Evolutionary conservation across 371 early-diverging fungal genomes (phyloP).

Genomic region (Mortierella sp.): DNA sequence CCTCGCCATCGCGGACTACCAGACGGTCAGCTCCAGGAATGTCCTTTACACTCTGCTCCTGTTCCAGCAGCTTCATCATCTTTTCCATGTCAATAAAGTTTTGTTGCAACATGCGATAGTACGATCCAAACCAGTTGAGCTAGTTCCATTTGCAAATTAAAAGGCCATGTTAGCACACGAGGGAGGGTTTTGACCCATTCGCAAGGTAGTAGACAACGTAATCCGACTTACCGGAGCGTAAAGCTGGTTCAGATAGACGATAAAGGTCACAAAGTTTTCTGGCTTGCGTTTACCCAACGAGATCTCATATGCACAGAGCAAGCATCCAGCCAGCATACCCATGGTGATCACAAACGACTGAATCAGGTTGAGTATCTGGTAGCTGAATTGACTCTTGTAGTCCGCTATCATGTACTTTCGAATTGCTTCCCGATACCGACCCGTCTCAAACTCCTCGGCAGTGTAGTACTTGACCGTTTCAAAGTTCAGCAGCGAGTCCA

Average conservation of each 20-base stretch:
- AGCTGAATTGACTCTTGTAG: constrained; percentile 73
- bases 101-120: constrained; percentile 55
- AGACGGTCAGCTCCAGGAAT: constrained; percentile 38
- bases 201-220: too few relatives aligned
- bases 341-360: constrained; percentile 88
- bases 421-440: constrained; percentile 80
- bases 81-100: constrained; percentile 83
- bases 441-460: constrained; percentile 82
- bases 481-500: constrained; percentile 95
- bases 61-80: constrained; percentile 73
- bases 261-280: constrained; percentile 89
- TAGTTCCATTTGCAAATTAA: constrained; percentile 9
- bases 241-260: constrained; percentile 84
- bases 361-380: constrained; percentile 83
- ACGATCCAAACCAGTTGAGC: constrained; percentile 64
- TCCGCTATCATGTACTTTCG: constrained; percentile 85
- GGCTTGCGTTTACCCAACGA: constrained; percentile 73
- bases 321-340: constrained; percentile 81
- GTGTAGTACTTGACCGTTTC: constrained; percentile 96
- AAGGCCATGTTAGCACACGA: too few relatives aligned
- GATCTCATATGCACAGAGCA: constrained; percentile 85
- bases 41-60: constrained; percentile 63
- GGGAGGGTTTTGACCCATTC: too few relatives aligned
- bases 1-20: constrained; percentile 48
- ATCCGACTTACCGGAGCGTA: constrained; percentile 78